Evolutionary conservation across 352 stramenopile genomes (phyloP).

Genomic region (Globisporangium nunn): DNA sequence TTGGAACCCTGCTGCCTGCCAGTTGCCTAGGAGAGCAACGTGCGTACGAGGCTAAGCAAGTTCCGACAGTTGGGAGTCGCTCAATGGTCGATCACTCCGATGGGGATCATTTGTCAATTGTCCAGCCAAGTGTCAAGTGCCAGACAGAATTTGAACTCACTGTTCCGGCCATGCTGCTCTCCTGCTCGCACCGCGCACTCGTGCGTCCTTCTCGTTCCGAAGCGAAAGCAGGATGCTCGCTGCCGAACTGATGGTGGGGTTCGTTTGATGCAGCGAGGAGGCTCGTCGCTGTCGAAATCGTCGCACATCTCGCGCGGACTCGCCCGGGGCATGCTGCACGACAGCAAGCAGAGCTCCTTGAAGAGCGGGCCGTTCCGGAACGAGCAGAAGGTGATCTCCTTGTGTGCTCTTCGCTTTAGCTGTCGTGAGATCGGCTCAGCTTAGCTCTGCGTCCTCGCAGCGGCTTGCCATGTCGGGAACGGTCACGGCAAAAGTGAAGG

Average conservation of each 20-base stretch:
- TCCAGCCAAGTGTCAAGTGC: no score
- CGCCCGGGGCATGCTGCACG: not conserved
- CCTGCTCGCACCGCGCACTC: conserved; percentile 1
- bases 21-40: not conserved
- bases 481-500: conserved; percentile 12
- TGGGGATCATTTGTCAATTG: no score
- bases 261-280: conserved; percentile 2
- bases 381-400: conserved; percentile 2
- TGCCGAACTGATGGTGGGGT: not conserved
- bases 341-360: not conserved
- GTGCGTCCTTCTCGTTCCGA: not conserved
- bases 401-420: not conserved
- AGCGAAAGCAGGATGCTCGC: not conserved
- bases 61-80: not conserved
- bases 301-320: conserved; percentile 4
- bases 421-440: not conserved
- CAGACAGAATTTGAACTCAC: not conserved
- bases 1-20: not conserved
- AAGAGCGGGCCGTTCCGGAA: conserved; percentile 5
- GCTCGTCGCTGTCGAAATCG: not conserved
- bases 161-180: conserved; percentile 1
- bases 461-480: conserved; percentile 11
- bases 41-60: not conserved
- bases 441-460: not conserved
- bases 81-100: not conserved